Base-by-base conservation (phyloP, 208 protist genomes). In the Trichomonas vaginalis region DNA sequence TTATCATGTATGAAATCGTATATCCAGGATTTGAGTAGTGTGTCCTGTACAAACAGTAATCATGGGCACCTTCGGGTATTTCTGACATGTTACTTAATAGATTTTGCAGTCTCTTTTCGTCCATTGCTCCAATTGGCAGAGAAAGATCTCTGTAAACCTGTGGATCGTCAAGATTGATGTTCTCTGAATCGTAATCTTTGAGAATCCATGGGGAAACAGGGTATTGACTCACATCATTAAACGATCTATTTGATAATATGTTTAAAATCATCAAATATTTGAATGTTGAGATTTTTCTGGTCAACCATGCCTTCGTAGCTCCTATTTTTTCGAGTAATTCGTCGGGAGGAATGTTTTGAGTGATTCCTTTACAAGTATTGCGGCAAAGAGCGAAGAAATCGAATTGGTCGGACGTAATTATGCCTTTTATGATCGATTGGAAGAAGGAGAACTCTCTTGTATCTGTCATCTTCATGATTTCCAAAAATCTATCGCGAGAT, bases 1-100 rank as follows among this genome's bases (percentile, higher is more conserved):
- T 62, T 17, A 97, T 48, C 10, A 97, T 61, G n/a, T 88, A 97
- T n/a, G 79, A 70, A 32, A 96, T 56, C 0, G 96, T 96, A 40
- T 96, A 96, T 3, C 39, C 96, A 3, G 95, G 62, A 48, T 96
- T 96, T 42, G 95, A 96, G 37, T 96, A 96, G 83, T 96, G 96
- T 1, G 96, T 95, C 27, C 96, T 45, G 27, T 51, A 95, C 35
- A 95, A 35, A 17, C 92, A 95, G 42, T 39, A 8, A 35, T 92
- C 86, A 51, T 39, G 14, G 10, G 45, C 2, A 70, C n/a, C 56
- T 35, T 92, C 86, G 39, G 27, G 17, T 0, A 42, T 32, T 10
- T 92, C 86, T 39, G 48, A 39, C 1, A 56, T 21, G 8, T 48
- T 51, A 21, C n/a, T 3, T 17, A 51, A 8, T 6, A 35, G 6